phyloP scores from a whole-genome alignment of 2,329 filamentous ascomycete species.

The Acephala macrosclerotiorum region DNA sequence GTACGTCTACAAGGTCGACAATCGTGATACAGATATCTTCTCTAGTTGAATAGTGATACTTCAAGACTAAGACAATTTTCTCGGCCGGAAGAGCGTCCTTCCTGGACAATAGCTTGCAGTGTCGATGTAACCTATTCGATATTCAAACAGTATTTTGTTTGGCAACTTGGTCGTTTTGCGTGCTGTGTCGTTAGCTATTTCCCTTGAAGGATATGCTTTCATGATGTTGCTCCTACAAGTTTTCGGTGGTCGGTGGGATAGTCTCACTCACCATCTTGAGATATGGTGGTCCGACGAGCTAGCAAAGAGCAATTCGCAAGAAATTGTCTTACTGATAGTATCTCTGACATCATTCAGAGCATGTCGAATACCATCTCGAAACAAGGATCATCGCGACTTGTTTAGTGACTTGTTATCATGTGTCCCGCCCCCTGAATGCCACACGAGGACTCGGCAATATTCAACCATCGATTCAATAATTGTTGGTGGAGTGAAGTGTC shows the following conservation, averaged over 20 bases:
- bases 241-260: too few relatives aligned
- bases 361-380: too few relatives aligned
- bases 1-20: not conserved
- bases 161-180: not conserved
- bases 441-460: not conserved
- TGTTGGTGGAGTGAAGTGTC: too few relatives aligned
- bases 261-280: not conserved
- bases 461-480: not conserved
- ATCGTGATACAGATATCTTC: not conserved
- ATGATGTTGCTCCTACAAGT: not conserved
- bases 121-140: not conserved
- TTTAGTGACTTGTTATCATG: not conserved
- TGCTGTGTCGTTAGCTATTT: not conserved
- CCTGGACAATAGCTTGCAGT: not conserved
- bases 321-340: too few relatives aligned
- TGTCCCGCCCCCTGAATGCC: not conserved
- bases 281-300: not conserved
- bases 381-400: too few relatives aligned
- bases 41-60: not conserved
- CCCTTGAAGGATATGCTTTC: not conserved
- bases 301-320: not conserved
- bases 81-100: not conserved
- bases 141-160: not conserved
- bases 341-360: too few relatives aligned
- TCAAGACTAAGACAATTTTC: not conserved